Evolutionary conservation across 768 basidiomycete genomes (phyloP), one percentile per base, ranked within the genome.

Genomic region (Tulasnella sp.): DNA sequence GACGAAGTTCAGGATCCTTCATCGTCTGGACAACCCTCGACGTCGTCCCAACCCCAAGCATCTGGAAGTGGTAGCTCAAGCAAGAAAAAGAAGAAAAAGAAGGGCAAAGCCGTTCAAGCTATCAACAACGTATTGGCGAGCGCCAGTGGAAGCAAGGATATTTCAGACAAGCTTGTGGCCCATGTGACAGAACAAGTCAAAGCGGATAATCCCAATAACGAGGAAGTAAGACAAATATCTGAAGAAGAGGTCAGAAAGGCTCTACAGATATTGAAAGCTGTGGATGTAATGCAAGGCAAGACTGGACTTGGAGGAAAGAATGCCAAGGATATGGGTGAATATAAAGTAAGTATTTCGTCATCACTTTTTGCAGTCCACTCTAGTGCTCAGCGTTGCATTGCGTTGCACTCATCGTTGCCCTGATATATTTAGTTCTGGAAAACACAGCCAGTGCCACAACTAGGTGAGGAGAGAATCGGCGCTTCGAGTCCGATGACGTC

Each of bases 371-470:
- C 22, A 3, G 28, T 48, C 22, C 16, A 7, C 53, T 15, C 22
- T 31, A 8, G 33, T 39, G 13, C 15, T 15, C 19, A 46, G 52
- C 32, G n/a, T 29, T 31, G 12, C 28, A 25, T 24, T 58, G 42
- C 33, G 34, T 24, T 45, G 5, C 58, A 46, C 43, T 20, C 41
- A 40, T 54, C 28, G 53, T 28, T 20, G 5, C 25, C 58, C 34
- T 34, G 45, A 50, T 48, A 56, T 9, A 22, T 20, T 27, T 59
- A 89, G 91, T 99, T 99, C 67, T 98, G 95, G 95, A 78, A 72
- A 29, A 98, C 93, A 5, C 95, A 99, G 65, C 95, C 95, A 3
- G 95, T 99, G 5, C 85, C 89, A n/a, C 88, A 91, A 61, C 66
- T 78, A 49, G 84, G 85, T 79, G 60, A 58, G 64, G 34, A 35